phyloP scores from a whole-genome alignment of 352 stramenopile genomes.

The Peronospora destructor region DNA sequence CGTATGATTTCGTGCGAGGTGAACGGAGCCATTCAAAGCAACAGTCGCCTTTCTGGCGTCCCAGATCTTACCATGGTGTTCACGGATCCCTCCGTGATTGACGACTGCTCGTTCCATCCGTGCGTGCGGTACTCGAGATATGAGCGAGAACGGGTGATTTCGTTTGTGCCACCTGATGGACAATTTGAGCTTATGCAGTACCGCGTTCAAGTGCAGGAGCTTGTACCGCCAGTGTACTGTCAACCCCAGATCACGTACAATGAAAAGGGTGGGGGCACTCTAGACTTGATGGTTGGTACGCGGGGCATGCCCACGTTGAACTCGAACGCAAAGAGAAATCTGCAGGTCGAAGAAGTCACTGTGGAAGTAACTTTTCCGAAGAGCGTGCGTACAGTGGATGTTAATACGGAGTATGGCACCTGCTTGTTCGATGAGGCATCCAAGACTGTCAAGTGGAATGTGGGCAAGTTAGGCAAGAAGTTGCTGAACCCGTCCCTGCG shows the following conservation, averaged over 20 bases:
- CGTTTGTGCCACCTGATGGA: constrained; percentile 96
- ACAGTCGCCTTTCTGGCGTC: constrained; percentile 93
- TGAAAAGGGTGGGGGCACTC: constrained; percentile 53
- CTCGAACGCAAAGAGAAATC: constrained; percentile 71
- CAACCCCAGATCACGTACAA: constrained; percentile 83
- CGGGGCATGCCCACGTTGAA: constrained; percentile 71
- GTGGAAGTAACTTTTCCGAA: constrained; percentile 95
- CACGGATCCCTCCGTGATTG: constrained; percentile 92
- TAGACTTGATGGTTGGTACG: constrained; percentile 70
- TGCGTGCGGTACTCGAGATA: constrained; percentile 96
- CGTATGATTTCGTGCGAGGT: constrained; percentile 93
- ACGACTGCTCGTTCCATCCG: constrained; percentile 97
- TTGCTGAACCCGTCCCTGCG: constrained; percentile 80
- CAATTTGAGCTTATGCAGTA: constrained; percentile 93
- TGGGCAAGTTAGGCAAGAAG: constrained; percentile 92
- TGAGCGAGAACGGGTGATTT: constrained; percentile 93
- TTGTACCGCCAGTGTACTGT: constrained; percentile 84
- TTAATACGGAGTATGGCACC: constrained; percentile 88
- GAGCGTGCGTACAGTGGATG: constrained; percentile 90
- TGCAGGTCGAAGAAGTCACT: constrained; percentile 88
- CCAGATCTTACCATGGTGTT: constrained; percentile 96
- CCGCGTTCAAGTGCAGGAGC: constrained; percentile 74
- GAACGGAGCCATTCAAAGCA: constrained; percentile 91
- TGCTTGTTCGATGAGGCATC: constrained; percentile 94
- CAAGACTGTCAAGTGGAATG: constrained; percentile 92